Evolutionary conservation across 352 stramenopile species (phyloP).

Genomic region (Globisporangium carolinianum): DNA sequence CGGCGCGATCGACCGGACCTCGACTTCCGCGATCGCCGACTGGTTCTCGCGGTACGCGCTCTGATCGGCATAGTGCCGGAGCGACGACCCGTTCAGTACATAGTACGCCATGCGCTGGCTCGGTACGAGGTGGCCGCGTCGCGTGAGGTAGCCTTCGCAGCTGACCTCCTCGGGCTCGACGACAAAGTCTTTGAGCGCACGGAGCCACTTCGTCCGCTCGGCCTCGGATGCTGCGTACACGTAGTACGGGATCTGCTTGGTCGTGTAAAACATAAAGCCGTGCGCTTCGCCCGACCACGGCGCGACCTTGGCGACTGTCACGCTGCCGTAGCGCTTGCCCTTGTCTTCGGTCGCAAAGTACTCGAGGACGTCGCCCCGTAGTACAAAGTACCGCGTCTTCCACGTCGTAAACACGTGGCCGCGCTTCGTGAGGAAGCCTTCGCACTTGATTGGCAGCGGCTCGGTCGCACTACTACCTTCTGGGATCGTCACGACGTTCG

Average conservation of each 20-base stretch:
- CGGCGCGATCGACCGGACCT: conserved; percentile 62
- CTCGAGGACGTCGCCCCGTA: conserved; percentile 75
- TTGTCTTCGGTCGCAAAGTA: conserved; percentile 85
- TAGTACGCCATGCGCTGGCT: conserved; percentile 86
- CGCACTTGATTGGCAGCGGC: conserved; percentile 53
- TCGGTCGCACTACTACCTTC: conserved; percentile 17
- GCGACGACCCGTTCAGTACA: conserved; percentile 71
- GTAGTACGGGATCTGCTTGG: conserved; percentile 87
- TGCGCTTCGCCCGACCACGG: conserved; percentile 80
- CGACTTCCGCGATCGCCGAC: conserved; percentile 79
- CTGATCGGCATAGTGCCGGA: conserved; percentile 81
- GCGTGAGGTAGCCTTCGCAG: conserved; percentile 84
- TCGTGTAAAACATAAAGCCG: conserved; percentile 89
- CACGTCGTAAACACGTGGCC: conserved; percentile 88
- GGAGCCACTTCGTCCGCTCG: conserved; percentile 73
- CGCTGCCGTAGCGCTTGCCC: conserved; percentile 77
- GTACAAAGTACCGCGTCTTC: conserved; percentile 88
- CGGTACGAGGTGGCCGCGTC: conserved; percentile 78
- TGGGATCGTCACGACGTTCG: conserved; percentile 27
- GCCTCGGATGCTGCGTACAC: conserved; percentile 80
- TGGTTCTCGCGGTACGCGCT: conserved; percentile 81
- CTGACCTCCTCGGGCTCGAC: conserved; percentile 80
- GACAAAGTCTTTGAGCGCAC: conserved; percentile 80
- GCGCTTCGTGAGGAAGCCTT: conserved; percentile 83
- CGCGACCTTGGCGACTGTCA: conserved; percentile 82